These are phyloP conservation scores for Lithospermum erythrorhizon DNA, from an alignment of 257 asterid genomes.

Conservation along the genomic window DNA sequence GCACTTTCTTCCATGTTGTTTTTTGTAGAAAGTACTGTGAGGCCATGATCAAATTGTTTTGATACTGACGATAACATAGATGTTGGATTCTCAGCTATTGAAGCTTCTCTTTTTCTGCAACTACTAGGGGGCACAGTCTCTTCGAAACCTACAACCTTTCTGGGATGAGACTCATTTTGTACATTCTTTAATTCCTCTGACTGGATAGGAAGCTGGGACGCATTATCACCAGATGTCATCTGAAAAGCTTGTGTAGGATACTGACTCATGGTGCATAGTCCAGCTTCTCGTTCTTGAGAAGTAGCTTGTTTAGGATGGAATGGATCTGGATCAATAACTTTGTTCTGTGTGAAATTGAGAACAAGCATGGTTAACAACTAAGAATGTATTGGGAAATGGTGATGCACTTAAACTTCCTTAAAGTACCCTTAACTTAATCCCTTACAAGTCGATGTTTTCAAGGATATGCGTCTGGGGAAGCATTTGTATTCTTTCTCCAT, in stretches of 20 bases:
- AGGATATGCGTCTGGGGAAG: not conserved
- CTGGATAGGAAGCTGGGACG: conserved; percentile 41
- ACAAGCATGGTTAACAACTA: conserved; percentile 15
- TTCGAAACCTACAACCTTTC: conserved; percentile 17
- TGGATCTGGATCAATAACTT: conserved; percentile 49
- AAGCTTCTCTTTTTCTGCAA: conserved; percentile 45
- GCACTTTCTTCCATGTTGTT: conserved; percentile 23
- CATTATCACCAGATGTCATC: conserved; percentile 34
- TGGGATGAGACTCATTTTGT: conserved; percentile 22
- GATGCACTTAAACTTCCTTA: not conserved
- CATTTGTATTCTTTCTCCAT: not conserved
- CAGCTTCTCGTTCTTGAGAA: conserved; percentile 55
- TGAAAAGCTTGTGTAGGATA: conserved; percentile 52
- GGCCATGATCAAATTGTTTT: conserved; percentile 10
- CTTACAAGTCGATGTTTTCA: not conserved
- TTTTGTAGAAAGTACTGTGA: conserved; percentile 15
- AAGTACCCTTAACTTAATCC: too few species aligned
- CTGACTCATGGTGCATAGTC: conserved; percentile 52
- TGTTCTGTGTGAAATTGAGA: conserved; percentile 51
- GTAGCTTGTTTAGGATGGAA: conserved; percentile 63
- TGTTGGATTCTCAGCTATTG: conserved; percentile 24
- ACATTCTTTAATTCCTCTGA: conserved; percentile 29
- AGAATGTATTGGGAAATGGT: not conserved
- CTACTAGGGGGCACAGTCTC: conserved; percentile 20
- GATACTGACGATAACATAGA: conserved; percentile 15